Evolutionary conservation across 2,329 filamentous ascomycete species (phyloP), one percentile per base, ranked within the genome.

Genomic region (Endocalyx cinctus): DNA sequence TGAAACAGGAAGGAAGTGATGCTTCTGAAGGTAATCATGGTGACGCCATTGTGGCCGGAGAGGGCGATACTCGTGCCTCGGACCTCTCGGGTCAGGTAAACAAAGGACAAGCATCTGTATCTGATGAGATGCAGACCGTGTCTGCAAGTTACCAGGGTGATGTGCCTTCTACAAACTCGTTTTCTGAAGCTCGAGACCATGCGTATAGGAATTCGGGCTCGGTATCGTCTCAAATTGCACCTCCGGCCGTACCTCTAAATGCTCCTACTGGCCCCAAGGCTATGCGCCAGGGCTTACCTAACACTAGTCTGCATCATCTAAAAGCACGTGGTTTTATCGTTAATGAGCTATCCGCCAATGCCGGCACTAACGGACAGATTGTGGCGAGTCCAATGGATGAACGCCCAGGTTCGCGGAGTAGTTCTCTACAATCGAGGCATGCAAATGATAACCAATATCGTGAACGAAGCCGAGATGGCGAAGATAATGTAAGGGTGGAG

Each of bases 181-280:
- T 43, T 37, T 42, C 45, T 16, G 43, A 44, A 28, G 41, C 47
- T 33, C 54, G 48, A 43, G 47, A 48, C 33, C 43, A 40, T 38
- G 31, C 46, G 35, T 40, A 43, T 45, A 45, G 42, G 30, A 45
- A 27, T 27, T 27, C 27, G 29, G 48, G 43, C 37, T 43, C 45
- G 25, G 35, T 46, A 37, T 45, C 42, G 31, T 38, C 38, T 25
- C 45, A 47, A 32, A 42, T 46, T 35, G 37, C 43, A 39, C 43
- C 48, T 16, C 58, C 58, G 15, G 63, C 64, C 43, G 64, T 70
- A 32, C 78, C 78, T 27, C 59, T 79, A 63, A 87, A 72, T 63
- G 92, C 92, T 17, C 92, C 92, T 17, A 94, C 84, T 34, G 92
- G 89, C 8, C 92, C 92, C 29, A 89, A 92, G 62, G 92, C 92